These are phyloP conservation scores for Eutrema japonicum DNA, from an alignment of 345 rosid species.

Conservation along the genomic window DNA sequence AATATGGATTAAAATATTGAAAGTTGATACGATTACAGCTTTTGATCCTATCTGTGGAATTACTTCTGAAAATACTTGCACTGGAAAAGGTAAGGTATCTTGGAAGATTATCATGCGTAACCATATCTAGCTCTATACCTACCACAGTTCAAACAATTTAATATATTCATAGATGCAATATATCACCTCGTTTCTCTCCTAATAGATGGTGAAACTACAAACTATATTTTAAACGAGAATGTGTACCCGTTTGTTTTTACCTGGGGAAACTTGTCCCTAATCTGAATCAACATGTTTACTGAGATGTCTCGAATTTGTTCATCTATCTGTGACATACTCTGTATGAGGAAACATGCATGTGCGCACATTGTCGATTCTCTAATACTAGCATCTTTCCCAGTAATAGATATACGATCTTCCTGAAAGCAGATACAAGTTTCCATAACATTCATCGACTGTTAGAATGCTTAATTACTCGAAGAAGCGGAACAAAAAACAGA, in stretches of 20 bases:
- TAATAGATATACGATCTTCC: constrained; percentile 71
- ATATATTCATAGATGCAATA: no score
- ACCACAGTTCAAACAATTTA: no score
- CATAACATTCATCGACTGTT: constrained; percentile 27
- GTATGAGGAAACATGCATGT: constrained; percentile 83
- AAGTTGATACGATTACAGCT: no score
- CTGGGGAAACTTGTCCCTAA: constrained; percentile 91
- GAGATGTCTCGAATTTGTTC: constrained; percentile 79
- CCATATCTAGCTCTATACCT: no score
- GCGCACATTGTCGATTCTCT: constrained; percentile 67
- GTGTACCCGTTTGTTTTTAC: constrained; percentile 33
- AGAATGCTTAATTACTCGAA: background rate
- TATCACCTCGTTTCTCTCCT: no score
- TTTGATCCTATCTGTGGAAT: no score
- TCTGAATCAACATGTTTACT: constrained; percentile 75
- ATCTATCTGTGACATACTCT: constrained; percentile 86
- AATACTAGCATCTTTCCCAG: constrained; percentile 66
- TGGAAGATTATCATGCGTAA: no score
- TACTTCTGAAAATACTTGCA: no score
- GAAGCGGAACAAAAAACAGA: background rate
- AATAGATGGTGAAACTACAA: no score
- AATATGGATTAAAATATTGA: no score
- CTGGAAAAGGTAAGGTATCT: no score
- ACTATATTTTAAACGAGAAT: no score
- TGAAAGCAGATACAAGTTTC: constrained; percentile 49